A percentile compares a stretch with the other conserved stretches of the same genome.
These are phyloP conservation scores for Emericellopsis cladophorae DNA, from an alignment of 2,329 filamentous ascomycete genomes.

Conservation along the genomic window DNA sequence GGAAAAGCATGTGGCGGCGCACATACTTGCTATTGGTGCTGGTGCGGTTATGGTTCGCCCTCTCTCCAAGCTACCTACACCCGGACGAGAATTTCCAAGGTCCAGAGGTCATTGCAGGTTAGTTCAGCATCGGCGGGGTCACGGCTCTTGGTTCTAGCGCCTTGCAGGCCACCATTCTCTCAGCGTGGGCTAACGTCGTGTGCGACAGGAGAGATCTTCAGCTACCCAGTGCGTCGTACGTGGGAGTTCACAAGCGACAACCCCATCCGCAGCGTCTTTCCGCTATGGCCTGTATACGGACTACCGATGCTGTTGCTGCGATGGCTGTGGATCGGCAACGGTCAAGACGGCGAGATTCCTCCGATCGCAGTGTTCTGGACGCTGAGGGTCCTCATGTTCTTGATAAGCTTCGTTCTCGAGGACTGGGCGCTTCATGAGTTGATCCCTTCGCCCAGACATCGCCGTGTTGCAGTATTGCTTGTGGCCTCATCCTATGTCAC, in stretches of 20 bases:
- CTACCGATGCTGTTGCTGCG: conserved; percentile 85
- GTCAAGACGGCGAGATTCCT: conserved; percentile 61
- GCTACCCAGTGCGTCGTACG: conserved; percentile 76
- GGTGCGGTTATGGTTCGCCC: conserved; percentile 83
- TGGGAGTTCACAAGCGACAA: conserved; percentile 90
- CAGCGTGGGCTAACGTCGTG: conserved; percentile 1
- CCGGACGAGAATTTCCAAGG: conserved; percentile 99
- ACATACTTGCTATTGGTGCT: conserved; percentile 75
- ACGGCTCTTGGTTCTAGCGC: too few species aligned
- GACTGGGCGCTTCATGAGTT: conserved; percentile 96
- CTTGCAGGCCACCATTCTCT: not conserved
- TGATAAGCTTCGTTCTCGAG: conserved; percentile 88
- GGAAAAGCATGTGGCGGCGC: conserved; percentile 68
- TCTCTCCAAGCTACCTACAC: conserved; percentile 92
- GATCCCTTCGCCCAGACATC: conserved; percentile 59
- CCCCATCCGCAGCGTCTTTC: conserved; percentile 92
- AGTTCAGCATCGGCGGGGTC: conserved; percentile 11
- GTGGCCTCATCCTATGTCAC: conserved; percentile 96
- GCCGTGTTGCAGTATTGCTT: conserved; percentile 64
- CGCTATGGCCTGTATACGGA: conserved; percentile 90
- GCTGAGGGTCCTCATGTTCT: conserved; percentile 80
- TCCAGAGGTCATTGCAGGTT: conserved; percentile 93
- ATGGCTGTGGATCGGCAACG: conserved; percentile 84
- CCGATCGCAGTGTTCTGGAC: conserved; percentile 86
- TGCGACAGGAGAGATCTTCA: conserved; percentile 70